These are phyloP conservation scores for Scolecobasidium constrictum DNA, from an alignment of 2,329 filamentous ascomycete genomes.

Conservation along the genomic window DNA sequence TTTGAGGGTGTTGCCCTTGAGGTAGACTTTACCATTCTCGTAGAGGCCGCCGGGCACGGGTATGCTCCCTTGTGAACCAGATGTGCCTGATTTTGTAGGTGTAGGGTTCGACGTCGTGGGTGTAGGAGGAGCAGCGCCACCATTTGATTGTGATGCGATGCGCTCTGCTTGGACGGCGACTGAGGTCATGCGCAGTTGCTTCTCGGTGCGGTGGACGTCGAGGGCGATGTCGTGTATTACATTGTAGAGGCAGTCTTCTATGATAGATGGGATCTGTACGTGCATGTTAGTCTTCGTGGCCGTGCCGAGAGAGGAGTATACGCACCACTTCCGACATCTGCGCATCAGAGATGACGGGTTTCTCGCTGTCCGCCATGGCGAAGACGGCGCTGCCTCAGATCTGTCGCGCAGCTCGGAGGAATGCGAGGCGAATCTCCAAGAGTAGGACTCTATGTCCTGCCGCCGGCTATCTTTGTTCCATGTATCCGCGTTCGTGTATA, in stretches of 20 bases:
- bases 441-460: too few relatives aligned
- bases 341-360: not conserved
- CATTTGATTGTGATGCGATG: constrained; percentile 25
- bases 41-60: constrained; percentile 57
- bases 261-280: constrained; percentile 27
- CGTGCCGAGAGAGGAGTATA: not conserved
- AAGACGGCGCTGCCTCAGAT: too few relatives aligned
- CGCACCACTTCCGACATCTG: not conserved
- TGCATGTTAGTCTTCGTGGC: not conserved
- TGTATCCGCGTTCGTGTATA: too few relatives aligned
- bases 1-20: constrained; percentile 63
- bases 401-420: too few relatives aligned
- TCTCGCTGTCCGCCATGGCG: too few relatives aligned
- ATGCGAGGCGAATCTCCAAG: too few relatives aligned
- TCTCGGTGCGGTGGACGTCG: constrained; percentile 68
- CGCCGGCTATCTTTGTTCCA: too few relatives aligned
- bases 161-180: constrained; percentile 39
- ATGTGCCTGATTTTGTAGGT: constrained; percentile 26
- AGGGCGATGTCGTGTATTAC: constrained; percentile 65
- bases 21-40: constrained; percentile 55
- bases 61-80: constrained; percentile 28
- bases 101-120: constrained; percentile 49
- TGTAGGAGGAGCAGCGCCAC: constrained; percentile 15
- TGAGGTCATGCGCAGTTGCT: constrained; percentile 56
- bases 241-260: constrained; percentile 68